phyloP scores from a whole-genome alignment of 164 flowering plant genomes.

The Macadamia integrifolia region DNA sequence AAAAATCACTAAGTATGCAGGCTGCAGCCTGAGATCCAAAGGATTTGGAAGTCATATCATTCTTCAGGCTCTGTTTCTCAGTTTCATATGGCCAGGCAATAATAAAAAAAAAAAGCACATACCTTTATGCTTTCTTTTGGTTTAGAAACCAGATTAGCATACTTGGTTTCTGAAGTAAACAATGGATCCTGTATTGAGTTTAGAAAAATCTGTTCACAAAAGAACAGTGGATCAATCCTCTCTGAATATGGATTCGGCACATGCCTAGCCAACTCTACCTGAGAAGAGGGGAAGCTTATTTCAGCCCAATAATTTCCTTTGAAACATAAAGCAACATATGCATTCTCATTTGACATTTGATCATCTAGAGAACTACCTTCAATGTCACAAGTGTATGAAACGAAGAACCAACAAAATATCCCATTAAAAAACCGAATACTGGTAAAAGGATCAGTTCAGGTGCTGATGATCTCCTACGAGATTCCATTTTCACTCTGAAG shows the following conservation, averaged over 20 bases:
- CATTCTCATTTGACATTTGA: not conserved
- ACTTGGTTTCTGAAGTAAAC: too few relatives aligned
- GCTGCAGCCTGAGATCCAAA: too few relatives aligned
- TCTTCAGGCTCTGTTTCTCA: too few relatives aligned
- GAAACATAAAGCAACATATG: not conserved
- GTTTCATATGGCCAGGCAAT: too few relatives aligned
- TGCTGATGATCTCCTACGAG: slow-evolving; percentile 6
- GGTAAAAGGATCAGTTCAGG: slow-evolving; percentile 3
- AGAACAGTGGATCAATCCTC: not conserved
- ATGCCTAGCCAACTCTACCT: not conserved
- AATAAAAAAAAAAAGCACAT: too few relatives aligned
- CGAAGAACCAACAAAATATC: slow-evolving; percentile 12
- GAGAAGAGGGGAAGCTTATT: not conserved
- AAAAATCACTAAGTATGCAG: not conserved
- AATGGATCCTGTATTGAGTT: not conserved
- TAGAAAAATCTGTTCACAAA: not conserved
- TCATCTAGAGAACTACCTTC: slow-evolving; percentile 5
- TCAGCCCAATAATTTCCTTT: not conserved
- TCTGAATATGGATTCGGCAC: not conserved
- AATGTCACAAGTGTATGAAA: not conserved
- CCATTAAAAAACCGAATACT: slow-evolving; percentile 4
- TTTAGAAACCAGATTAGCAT: too few relatives aligned
- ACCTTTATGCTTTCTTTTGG: too few relatives aligned
- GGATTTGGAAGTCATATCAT: too few relatives aligned
- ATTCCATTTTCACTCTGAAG: not conserved